phyloP scores from a whole-genome alignment of 805 yeast species.

The Barnettozyma sp. region DNA sequence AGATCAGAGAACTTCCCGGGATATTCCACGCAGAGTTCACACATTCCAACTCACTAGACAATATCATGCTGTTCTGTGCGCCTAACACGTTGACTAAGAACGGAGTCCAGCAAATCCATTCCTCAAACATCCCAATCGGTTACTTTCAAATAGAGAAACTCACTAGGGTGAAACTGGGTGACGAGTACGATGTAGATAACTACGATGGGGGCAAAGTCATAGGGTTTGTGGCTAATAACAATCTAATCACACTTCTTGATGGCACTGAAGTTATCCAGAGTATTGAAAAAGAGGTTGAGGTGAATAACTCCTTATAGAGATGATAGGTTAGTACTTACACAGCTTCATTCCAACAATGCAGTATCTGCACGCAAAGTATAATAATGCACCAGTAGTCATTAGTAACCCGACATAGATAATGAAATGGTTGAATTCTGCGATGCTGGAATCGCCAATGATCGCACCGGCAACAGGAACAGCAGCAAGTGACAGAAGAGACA shows the following conservation, averaged over 20 bases:
- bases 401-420: slow-evolving; percentile 38
- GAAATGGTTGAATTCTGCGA: slow-evolving; percentile 34
- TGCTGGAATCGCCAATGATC: slow-evolving; percentile 32
- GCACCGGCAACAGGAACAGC: slow-evolving; percentile 46
- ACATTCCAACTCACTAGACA: slow-evolving; percentile 8
- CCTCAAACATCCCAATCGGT: slow-evolving; percentile 18
- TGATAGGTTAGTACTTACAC: slow-evolving; percentile 25
- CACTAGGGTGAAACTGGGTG: slow-evolving; percentile 2
- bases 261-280: slow-evolving; percentile 9
- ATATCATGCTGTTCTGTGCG: slow-evolving; percentile 20
- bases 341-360: slow-evolving; percentile 37
- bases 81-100: slow-evolving; percentile 19
- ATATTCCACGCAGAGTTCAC: slow-evolving; percentile 18
- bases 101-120: slow-evolving; percentile 17
- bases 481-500: slow-evolving; percentile 43
- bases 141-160: slow-evolving; percentile 18
- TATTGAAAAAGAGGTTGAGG: slow-evolving; percentile 4
- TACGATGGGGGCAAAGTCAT: slow-evolving; percentile 8
- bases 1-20: slow-evolving; percentile 22
- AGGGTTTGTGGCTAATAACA: slow-evolving; percentile 17
- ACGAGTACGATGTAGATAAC: slow-evolving; percentile 9
- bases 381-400: slow-evolving; percentile 31
- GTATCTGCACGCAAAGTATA: slow-evolving; percentile 36
- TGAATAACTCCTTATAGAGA: no score
- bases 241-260: slow-evolving; percentile 11